Conservation (phyloP, 768 basidiomycete species). For the Fibroporia radiculosa region DNA sequence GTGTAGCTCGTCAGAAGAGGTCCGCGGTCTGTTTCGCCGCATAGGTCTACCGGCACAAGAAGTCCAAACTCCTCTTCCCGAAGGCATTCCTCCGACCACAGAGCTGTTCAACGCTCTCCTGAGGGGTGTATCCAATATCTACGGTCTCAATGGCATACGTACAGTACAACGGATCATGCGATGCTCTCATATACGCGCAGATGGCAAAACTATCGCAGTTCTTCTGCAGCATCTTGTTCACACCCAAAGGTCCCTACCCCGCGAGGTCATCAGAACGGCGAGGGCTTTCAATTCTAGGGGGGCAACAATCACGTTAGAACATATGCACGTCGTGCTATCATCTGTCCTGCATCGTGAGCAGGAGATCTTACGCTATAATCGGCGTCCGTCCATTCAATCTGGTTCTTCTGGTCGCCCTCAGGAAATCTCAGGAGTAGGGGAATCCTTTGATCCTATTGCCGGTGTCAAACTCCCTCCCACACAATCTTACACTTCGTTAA, state of each 20-base stretch:
- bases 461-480: conserved; percentile 32
- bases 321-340: conserved; percentile 49
- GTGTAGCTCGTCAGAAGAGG: conserved; percentile 23
- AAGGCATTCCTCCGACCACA: conserved; percentile 22
- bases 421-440: neutral
- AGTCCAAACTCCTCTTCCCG: conserved; percentile 6
- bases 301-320: conserved; percentile 44
- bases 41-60: conserved; percentile 9
- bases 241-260: conserved; percentile 34
- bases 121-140: conserved; percentile 36
- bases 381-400: neutral
- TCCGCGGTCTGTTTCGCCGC: conserved; percentile 11
- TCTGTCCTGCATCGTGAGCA: conserved; percentile 45
- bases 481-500: conserved; percentile 23
- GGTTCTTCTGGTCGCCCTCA: neutral
- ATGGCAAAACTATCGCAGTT: conserved; percentile 47
- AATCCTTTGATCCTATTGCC: conserved; percentile 41
- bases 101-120: conserved; percentile 57
- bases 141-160: conserved; percentile 42
- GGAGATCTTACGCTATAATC: conserved; percentile 35
- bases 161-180: conserved; percentile 50
- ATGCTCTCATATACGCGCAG: conserved; percentile 38
- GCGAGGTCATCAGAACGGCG: conserved; percentile 40
- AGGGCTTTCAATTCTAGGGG: conserved; percentile 33
- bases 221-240: conserved; percentile 46